Conservation (phyloP, 2,329 filamentous ascomycete species). For the Xylaria sp. region DNA sequence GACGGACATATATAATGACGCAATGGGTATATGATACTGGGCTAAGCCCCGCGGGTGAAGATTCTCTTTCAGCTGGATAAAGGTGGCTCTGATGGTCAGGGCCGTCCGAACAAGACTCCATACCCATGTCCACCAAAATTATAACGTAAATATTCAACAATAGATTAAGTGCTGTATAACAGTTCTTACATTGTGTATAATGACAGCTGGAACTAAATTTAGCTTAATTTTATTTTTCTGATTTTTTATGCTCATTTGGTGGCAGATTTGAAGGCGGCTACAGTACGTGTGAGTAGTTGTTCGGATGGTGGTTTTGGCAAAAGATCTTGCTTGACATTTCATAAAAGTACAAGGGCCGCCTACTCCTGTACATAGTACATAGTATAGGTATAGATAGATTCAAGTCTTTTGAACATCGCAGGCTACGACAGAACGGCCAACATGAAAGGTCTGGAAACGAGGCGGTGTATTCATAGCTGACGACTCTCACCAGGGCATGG, state of each 20-base stretch:
- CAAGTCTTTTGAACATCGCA: not conserved
- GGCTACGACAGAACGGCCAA: constrained; percentile 33
- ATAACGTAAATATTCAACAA: too few relatives aligned
- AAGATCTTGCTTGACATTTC: not conserved
- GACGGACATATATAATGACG: constrained; percentile 18
- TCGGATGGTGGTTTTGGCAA: not conserved
- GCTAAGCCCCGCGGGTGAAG: constrained; percentile 15
- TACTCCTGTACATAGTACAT: not conserved
- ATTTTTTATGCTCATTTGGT: too few relatives aligned
- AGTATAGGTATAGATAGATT: not conserved
- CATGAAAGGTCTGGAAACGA: not conserved
- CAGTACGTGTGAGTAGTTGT: too few relatives aligned
- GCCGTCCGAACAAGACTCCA: too few relatives aligned
- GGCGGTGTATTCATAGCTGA: constrained; percentile 19
- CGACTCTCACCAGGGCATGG: constrained; percentile 8
- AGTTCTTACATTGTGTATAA: too few relatives aligned
- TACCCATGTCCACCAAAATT: too few relatives aligned
- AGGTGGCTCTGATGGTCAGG: not conserved
- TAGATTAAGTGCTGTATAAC: too few relatives aligned
- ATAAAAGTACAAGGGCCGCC: not conserved
- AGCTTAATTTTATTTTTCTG: too few relatives aligned
- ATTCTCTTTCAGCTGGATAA: constrained; percentile 15
- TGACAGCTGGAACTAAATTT: too few relatives aligned
- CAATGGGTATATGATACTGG: constrained; percentile 20
- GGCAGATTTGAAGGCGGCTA: too few relatives aligned